A percentile compares a stretch with the other conserved stretches of the same genome.
phyloP scores from a whole-genome alignment of 257 asterid genomes.

The Nicotiana undulata region DNA sequence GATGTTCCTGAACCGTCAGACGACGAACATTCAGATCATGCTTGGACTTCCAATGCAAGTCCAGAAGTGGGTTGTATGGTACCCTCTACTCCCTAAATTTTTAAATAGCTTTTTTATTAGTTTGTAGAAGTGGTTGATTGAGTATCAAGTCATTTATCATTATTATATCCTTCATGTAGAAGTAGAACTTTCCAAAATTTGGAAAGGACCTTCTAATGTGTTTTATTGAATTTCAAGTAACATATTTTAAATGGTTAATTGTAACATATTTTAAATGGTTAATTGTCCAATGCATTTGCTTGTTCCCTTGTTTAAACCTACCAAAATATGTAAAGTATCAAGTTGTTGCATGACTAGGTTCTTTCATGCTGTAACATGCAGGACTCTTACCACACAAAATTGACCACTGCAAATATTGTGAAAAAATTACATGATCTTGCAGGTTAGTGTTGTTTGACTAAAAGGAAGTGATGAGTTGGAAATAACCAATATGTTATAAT shows the following conservation, averaged over 20 bases:
- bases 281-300: background rate
- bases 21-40: constrained; percentile 43
- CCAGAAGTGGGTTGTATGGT: constrained; percentile 44
- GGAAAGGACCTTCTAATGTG: background rate
- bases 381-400: constrained; percentile 45
- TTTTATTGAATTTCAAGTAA: background rate
- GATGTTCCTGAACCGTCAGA: constrained; percentile 66
- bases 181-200: background rate
- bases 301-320: background rate
- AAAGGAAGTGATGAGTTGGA: background rate
- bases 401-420: constrained; percentile 52
- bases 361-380: constrained; percentile 16
- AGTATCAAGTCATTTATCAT: background rate
- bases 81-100: constrained; percentile 7
- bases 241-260: background rate
- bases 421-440: constrained; percentile 61
- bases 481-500: background rate
- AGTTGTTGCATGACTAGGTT: background rate
- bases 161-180: background rate
- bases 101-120: background rate
- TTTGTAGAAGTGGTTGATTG: background rate
- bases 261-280: background rate
- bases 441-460: constrained; percentile 30
- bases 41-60: constrained; percentile 26
- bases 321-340: background rate